Conservation (phyloP, 2,329 filamentous ascomycete genomes). For the Botrytis galanthina region DNA sequence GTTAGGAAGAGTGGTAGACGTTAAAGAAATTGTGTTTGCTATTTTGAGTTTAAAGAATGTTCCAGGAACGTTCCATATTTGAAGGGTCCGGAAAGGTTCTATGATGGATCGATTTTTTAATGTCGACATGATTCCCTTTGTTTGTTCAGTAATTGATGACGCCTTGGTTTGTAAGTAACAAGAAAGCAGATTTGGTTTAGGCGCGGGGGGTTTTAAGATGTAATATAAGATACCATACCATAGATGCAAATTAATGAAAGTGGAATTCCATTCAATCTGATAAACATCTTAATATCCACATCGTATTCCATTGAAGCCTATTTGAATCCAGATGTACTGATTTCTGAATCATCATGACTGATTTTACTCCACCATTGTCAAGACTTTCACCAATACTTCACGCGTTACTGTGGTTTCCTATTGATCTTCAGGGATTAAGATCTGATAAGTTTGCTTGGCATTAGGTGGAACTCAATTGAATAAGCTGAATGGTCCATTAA, state of each 20-base stretch:
- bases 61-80: not conserved
- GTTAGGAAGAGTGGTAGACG: conserved; percentile 18
- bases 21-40: not conserved
- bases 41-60: not conserved
- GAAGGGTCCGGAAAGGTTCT: not conserved
- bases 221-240: conserved; percentile 14
- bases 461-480: not conserved
- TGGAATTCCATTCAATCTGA: not conserved
- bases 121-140: conserved; percentile 16
- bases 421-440: conserved; percentile 27
- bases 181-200: not conserved
- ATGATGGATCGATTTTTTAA: not conserved
- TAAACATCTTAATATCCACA: not conserved
- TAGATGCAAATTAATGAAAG: conserved; percentile 13
- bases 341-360: conserved; percentile 15
- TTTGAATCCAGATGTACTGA: not conserved
- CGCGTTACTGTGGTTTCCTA: conserved; percentile 5
- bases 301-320: not conserved
- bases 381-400: conserved; percentile 6
- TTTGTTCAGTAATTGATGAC: conserved; percentile 13
- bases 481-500: conserved; percentile 4
- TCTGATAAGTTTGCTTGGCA: conserved; percentile 30
- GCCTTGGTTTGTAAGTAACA: conserved; percentile 10
- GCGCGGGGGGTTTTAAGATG: not conserved
- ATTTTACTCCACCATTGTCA: conserved; percentile 17